Evolutionary conservation across 208 protist genomes (phyloP).

Genomic region (Trypanosomatidae sp.): DNA sequence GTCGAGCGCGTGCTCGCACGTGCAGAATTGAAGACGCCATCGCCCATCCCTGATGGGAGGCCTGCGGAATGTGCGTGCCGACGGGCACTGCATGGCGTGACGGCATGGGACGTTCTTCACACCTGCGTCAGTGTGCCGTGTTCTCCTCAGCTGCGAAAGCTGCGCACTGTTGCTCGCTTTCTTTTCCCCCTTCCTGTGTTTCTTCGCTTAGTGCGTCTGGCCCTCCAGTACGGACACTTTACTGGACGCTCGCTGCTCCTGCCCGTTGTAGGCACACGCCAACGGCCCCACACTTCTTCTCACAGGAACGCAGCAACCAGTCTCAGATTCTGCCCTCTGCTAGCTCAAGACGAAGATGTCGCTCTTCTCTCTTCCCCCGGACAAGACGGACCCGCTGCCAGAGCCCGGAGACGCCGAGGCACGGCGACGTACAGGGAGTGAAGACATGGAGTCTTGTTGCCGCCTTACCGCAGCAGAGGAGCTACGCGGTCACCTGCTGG

Average conservation of each 20-base stretch:
- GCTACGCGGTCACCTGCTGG: slow-evolving; percentile 40
- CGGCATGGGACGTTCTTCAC: not conserved
- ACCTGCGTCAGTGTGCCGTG: not conserved
- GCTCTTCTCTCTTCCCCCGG: not conserved
- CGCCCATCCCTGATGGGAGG: not conserved
- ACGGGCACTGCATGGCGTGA: not conserved
- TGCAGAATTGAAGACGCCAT: not conserved
- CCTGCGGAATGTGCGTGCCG: not conserved
- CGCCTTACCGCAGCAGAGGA: slow-evolving; percentile 37
- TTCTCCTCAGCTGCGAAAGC: not conserved
- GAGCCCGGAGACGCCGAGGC: not conserved
- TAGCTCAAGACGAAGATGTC: not conserved
- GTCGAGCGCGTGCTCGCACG: not conserved
- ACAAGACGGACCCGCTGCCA: not conserved
- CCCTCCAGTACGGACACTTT: not conserved
- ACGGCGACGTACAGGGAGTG: not conserved
- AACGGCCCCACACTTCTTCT: not conserved
- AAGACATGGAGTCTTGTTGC: not conserved
- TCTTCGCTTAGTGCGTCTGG: not conserved
- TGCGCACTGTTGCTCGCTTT: not conserved
- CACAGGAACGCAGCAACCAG: not conserved
- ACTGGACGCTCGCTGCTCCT: not conserved
- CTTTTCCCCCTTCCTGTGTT: not conserved
- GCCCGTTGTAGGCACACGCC: not conserved
- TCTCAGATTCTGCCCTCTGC: not conserved